Percentiles rank a stretch among this genome's conserved stretches.
Evolutionary conservation across 441 rosid genomes (phyloP).

Genomic region (California macrophylla): DNA sequence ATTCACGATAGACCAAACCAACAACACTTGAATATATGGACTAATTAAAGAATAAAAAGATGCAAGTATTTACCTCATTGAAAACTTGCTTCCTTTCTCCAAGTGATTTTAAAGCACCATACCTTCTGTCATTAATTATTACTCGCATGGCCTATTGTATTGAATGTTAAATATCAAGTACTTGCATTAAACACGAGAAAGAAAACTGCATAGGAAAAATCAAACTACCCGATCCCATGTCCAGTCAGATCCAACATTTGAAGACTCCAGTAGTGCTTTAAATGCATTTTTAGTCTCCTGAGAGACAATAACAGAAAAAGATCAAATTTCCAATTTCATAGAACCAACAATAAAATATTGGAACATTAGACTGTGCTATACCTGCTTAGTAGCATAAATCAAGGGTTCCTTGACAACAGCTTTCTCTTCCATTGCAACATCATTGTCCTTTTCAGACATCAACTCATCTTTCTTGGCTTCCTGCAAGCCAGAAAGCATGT

Average conservation of each 20-base stretch:
- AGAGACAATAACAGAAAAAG: constrained; percentile 2
- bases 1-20: constrained; percentile 14
- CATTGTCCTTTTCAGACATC: constrained; percentile 34
- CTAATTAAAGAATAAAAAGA: constrained; percentile 5
- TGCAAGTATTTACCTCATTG: constrained; percentile 39
- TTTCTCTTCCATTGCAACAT: constrained; percentile 42
- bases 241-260: constrained; percentile 64
- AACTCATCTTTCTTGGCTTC: constrained; percentile 41
- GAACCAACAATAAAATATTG: constrained; percentile 14
- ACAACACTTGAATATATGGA: not conserved
- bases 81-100: constrained; percentile 72
- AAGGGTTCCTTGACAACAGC: constrained; percentile 38
- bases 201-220: constrained; percentile 10
- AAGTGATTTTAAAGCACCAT: constrained; percentile 58
- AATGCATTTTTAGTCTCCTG: constrained; percentile 60
- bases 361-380: constrained; percentile 21
- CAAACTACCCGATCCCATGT: constrained; percentile 64
- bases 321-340: constrained; percentile 15
- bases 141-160: constrained; percentile 50
- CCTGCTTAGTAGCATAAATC: constrained; percentile 56
- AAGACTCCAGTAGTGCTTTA: constrained; percentile 48
- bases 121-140: constrained; percentile 60
- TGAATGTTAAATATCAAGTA: constrained; percentile 23
- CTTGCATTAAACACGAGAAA: constrained; percentile 14
- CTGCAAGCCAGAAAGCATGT: constrained; percentile 29